A percentile compares a stretch with the other conserved stretches of the same genome.
These are phyloP conservation scores for Serendipita sp. DNA, from an alignment of 768 basidiomycete species.

Conservation along the genomic window DNA sequence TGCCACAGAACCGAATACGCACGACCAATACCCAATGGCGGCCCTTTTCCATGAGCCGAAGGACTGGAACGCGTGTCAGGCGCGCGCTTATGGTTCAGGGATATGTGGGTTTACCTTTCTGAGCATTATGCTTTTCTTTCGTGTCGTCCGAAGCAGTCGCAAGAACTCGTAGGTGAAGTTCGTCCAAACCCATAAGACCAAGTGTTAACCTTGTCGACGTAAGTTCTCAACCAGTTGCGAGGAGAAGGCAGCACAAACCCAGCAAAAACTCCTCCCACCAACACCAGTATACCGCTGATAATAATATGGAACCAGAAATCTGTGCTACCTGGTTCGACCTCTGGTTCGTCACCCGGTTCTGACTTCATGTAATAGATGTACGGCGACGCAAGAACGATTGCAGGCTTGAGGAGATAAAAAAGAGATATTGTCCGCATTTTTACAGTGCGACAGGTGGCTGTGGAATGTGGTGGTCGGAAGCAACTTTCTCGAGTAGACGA, in stretches of 20 bases:
- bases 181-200: conserved; percentile 86
- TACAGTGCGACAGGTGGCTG: background rate
- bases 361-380: background rate
- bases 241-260: conserved; percentile 37
- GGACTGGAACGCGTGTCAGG: conserved; percentile 19
- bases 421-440: conserved; percentile 3
- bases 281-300: conserved; percentile 51
- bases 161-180: conserved; percentile 76
- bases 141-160: conserved; percentile 63
- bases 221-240: background rate
- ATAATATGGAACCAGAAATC: conserved; percentile 62
- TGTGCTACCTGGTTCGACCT: conserved; percentile 28
- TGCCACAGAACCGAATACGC: conserved; percentile 11
- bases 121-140: conserved; percentile 50
- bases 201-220: conserved; percentile 49
- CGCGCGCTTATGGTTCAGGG: background rate
- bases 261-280: conserved; percentile 82
- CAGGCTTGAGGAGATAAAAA: conserved; percentile 2
- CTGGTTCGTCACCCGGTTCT: conserved; percentile 1
- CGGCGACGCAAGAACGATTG: background rate
- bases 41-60: conserved; percentile 39
- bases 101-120: conserved; percentile 32
- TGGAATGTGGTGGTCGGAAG: conserved; percentile 4
- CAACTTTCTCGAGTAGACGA: background rate
- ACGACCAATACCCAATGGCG: conserved; percentile 93